Conservation (phyloP, 139 green algal genomes). For the Tetradesmus lagerheimii region DNA sequence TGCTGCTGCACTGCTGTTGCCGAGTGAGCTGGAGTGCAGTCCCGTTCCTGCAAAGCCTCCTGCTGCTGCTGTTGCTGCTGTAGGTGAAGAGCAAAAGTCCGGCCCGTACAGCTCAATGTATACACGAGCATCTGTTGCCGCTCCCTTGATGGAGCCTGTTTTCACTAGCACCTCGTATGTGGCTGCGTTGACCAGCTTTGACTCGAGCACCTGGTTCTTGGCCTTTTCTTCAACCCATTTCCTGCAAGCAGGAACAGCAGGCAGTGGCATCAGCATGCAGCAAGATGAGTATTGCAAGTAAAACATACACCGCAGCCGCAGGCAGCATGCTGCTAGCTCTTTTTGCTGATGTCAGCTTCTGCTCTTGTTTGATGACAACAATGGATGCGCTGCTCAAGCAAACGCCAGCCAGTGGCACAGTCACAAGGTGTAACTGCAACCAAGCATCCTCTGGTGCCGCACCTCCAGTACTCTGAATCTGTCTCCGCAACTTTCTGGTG, state of each 20-base stretch:
- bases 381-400: too few species aligned
- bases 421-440: too few species aligned
- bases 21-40: too few species aligned
- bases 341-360: not conserved
- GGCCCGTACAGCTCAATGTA: slow-evolving; percentile 71
- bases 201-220: slow-evolving; percentile 63
- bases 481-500: not conserved
- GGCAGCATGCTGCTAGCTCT: not conserved
- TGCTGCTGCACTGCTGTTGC: not conserved
- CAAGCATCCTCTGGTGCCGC: not conserved
- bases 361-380: not conserved
- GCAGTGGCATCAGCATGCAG: slow-evolving; percentile 4
- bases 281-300: too few species aligned
- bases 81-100: slow-evolving; percentile 38
- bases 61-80: slow-evolving; percentile 43
- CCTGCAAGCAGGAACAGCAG: slow-evolving; percentile 46
- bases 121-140: slow-evolving; percentile 69
- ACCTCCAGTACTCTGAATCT: slow-evolving; percentile 46
- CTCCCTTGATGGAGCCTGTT: slow-evolving; percentile 70
- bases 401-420: too few species aligned
- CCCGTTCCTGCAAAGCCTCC: not conserved
- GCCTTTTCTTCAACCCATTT: slow-evolving; percentile 70
- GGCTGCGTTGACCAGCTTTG: slow-evolving; percentile 39
- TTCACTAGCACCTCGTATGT: slow-evolving; percentile 77
- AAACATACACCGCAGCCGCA: not conserved